Evolutionary conservation across 2,329 filamentous ascomycete genomes (phyloP).

Genomic region (Colletotrichum theobromicola): DNA sequence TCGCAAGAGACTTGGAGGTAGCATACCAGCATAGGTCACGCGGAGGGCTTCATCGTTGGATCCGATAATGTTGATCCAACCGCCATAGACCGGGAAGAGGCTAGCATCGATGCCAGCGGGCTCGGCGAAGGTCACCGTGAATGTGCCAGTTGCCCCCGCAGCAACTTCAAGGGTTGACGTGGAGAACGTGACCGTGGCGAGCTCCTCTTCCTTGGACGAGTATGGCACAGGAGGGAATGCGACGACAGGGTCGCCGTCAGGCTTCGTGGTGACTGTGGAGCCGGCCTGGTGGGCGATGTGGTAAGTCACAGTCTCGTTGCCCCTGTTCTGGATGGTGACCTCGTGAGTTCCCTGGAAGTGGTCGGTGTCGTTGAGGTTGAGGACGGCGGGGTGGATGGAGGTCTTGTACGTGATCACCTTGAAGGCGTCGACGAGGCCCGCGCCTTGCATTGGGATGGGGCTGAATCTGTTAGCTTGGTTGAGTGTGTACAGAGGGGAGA

Average conservation of each 20-base stretch:
- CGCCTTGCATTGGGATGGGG: constrained; percentile 38
- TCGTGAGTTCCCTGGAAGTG: constrained; percentile 52
- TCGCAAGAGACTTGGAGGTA: accelerated
- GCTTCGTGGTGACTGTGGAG: constrained; percentile 57
- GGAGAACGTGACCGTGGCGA: constrained; percentile 48
- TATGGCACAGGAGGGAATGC: constrained; percentile 46
- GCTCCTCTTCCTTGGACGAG: constrained; percentile 32
- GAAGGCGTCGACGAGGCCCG: constrained; percentile 63
- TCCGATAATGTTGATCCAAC: constrained; percentile 27
- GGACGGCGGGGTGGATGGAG: constrained; percentile 47
- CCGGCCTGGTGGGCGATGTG: constrained; percentile 54
- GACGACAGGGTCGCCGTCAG: constrained; percentile 26
- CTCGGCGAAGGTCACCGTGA: constrained; percentile 48
- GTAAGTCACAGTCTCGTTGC: constrained; percentile 53
- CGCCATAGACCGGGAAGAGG: constrained; percentile 28
- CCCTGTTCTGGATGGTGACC: constrained; percentile 62
- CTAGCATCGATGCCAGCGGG: constrained; percentile 23
- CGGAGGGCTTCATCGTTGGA: constrained; percentile 27
- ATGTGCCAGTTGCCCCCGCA: constrained; percentile 42
- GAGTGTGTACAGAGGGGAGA: no score
- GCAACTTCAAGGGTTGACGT: constrained; percentile 46
- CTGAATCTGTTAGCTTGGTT: not conserved
- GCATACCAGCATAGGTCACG: constrained; percentile 25
- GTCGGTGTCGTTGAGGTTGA: constrained; percentile 69
- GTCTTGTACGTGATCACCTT: constrained; percentile 39